These are phyloP conservation scores for Torulaspora delbrueckii DNA, from an alignment of 805 yeast genomes.

Conservation along the genomic window DNA sequence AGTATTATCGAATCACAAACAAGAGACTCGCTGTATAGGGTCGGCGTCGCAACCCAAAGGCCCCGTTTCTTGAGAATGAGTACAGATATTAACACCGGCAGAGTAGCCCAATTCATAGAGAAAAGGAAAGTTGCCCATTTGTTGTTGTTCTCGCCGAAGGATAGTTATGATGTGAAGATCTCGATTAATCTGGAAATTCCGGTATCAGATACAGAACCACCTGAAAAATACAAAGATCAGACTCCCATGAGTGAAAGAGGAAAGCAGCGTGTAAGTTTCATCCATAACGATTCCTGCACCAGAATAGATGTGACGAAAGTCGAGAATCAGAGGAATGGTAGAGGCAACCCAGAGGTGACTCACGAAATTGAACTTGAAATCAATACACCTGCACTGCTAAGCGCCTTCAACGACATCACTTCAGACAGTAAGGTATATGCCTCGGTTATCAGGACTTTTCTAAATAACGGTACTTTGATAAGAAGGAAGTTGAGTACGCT, in stretches of 20 bases:
- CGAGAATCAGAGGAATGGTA: slow-evolving; percentile 26
- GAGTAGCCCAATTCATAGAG: slow-evolving; percentile 63
- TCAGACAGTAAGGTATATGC: slow-evolving; percentile 53
- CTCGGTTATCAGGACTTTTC: slow-evolving; percentile 50
- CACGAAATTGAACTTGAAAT: slow-evolving; percentile 51
- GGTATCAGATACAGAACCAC: slow-evolving; percentile 46
- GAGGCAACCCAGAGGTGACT: slow-evolving; percentile 28
- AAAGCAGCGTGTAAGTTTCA: slow-evolving; percentile 67
- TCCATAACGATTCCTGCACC: slow-evolving; percentile 70
- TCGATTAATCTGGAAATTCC: slow-evolving; percentile 78
- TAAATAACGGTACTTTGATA: slow-evolving; percentile 54
- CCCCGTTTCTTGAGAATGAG: slow-evolving; percentile 64
- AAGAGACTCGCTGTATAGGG: slow-evolving; percentile 58
- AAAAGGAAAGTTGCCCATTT: slow-evolving; percentile 72
- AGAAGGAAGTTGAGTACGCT: slow-evolving; percentile 35
- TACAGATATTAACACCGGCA: slow-evolving; percentile 60
- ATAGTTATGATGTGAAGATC: slow-evolving; percentile 69
- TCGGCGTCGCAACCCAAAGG: slow-evolving; percentile 56
- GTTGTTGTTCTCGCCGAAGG: slow-evolving; percentile 67
- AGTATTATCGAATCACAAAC: slow-evolving; percentile 56
- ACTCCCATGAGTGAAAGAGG: slow-evolving; percentile 55
- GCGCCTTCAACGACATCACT: slow-evolving; percentile 39
- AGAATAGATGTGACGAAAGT: slow-evolving; percentile 70
- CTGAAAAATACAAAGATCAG: slow-evolving; percentile 48
- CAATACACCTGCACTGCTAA: slow-evolving; percentile 40